phyloP scores from a whole-genome alignment of 345 rosid genomes.

The Salix viminalis region DNA sequence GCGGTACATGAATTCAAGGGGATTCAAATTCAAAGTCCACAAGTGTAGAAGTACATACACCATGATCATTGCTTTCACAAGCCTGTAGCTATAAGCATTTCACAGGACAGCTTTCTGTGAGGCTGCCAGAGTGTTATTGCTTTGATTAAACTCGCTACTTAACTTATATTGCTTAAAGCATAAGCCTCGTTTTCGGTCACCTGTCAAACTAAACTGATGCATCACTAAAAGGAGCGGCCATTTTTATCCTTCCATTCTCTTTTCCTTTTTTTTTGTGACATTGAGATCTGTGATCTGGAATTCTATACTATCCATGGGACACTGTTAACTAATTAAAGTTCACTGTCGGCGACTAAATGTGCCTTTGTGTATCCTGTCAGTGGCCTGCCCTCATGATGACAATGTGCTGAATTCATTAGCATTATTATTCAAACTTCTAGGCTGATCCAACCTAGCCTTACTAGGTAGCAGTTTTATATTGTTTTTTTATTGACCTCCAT shows the following conservation, averaged over 20 bases:
- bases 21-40: slow-evolving; percentile 10
- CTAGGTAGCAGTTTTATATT: not conserved
- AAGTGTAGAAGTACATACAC: slow-evolving; percentile 24
- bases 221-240: slow-evolving; percentile 11
- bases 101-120: slow-evolving; percentile 23
- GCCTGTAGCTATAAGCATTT: slow-evolving; percentile 17
- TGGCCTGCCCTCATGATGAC: slow-evolving; percentile 21
- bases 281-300: slow-evolving; percentile 18
- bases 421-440: slow-evolving; percentile 8
- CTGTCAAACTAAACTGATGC: slow-evolving; percentile 24
- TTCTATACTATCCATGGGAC: slow-evolving; percentile 20
- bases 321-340: slow-evolving; percentile 22
- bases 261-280: slow-evolving; percentile 3
- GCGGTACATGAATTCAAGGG: slow-evolving; percentile 18
- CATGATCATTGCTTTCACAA: slow-evolving; percentile 30
- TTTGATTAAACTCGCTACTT: slow-evolving; percentile 4
- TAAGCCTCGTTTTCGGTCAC: slow-evolving; percentile 27
- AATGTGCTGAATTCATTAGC: slow-evolving; percentile 7
- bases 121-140: slow-evolving; percentile 34
- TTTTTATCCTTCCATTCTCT: not conserved
- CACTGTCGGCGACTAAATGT: slow-evolving; percentile 22
- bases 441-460: slow-evolving; percentile 8
- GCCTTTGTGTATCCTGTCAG: not conserved
- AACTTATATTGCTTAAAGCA: slow-evolving; percentile 35
- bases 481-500: no score